Evolutionary conservation across 805 yeast species (phyloP).

Genomic region (Candida palmyrensis): DNA sequence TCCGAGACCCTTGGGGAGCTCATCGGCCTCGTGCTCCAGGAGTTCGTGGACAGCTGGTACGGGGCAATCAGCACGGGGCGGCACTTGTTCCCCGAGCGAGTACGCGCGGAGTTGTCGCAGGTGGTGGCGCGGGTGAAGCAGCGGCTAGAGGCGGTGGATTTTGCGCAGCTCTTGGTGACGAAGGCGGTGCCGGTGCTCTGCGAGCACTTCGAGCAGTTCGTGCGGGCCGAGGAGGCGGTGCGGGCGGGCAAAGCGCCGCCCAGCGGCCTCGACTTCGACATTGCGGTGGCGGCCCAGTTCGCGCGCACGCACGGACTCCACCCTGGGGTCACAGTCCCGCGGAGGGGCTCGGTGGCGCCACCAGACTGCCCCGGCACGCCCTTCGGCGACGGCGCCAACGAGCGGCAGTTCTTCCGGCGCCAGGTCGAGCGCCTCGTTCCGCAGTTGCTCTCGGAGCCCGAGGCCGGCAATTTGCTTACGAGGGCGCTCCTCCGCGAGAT

Average conservation of each 20-base stretch:
- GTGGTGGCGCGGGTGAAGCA: conserved; percentile 38
- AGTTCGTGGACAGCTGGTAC: conserved; percentile 59
- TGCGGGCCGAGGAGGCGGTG: conserved; percentile 35
- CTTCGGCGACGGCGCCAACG: conserved; percentile 20
- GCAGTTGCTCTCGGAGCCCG: conserved; percentile 40
- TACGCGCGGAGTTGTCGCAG: conserved; percentile 39
- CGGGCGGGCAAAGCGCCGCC: conserved; percentile 4
- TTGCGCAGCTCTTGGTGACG: conserved; percentile 52
- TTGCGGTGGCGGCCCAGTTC: conserved; percentile 33
- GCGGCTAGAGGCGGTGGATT: conserved; percentile 43
- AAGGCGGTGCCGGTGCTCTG: conserved; percentile 61
- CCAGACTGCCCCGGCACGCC: conserved; percentile 11
- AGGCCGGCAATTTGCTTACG: conserved; percentile 46
- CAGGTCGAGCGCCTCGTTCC: conserved; percentile 43
- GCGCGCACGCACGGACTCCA: neutral
- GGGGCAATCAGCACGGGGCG: conserved; percentile 31
- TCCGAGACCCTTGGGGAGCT: conserved; percentile 50
- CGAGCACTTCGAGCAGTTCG: conserved; percentile 53
- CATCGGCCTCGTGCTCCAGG: conserved; percentile 42
- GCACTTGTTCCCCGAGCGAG: conserved; percentile 27
- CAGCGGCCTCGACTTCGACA: conserved; percentile 30
- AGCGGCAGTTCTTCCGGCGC: conserved; percentile 45
- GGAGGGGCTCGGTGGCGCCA: neutral
- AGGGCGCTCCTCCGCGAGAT: conserved; percentile 56
- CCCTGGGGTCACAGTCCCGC: neutral